These are phyloP conservation scores for Quaeritorhiza haematococci DNA, from an alignment of 371 early-diverging fungal genomes.

Conservation along the genomic window DNA sequence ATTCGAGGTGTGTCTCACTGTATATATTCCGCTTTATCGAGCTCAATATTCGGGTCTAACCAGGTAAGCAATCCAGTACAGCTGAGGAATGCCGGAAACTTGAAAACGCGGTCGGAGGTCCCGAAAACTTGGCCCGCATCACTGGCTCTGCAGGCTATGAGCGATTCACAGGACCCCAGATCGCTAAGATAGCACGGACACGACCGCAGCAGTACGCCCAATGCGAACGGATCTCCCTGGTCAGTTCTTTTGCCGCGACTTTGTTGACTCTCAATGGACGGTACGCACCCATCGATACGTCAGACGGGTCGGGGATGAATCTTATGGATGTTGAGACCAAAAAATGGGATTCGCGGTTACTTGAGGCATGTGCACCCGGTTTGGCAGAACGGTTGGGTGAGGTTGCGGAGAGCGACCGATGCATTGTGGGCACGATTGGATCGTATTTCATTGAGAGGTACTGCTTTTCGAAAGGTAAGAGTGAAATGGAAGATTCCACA, in stretches of 20 bases:
- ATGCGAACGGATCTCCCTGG: constrained; percentile 61
- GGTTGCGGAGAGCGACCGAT: constrained; percentile 39
- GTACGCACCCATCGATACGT: constrained; percentile 61
- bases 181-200: constrained; percentile 32
- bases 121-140: constrained; percentile 53
- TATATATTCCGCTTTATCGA: neutral
- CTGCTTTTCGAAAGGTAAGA: constrained; percentile 54
- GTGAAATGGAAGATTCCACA: too few species aligned
- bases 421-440: constrained; percentile 35
- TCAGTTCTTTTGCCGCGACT: constrained; percentile 67
- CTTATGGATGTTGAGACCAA: constrained; percentile 60
- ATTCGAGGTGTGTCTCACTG: constrained; percentile 34
- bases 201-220: constrained; percentile 28
- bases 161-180: constrained; percentile 62
- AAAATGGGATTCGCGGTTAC: constrained; percentile 46
- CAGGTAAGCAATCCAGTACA: constrained; percentile 46
- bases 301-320: constrained; percentile 82
- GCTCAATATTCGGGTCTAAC: neutral
- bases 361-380: constrained; percentile 44
- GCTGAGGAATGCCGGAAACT: constrained; percentile 55
- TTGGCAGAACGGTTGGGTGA: constrained; percentile 35
- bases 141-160: constrained; percentile 76
- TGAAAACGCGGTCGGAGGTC: constrained; percentile 56
- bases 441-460: constrained; percentile 47
- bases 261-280: constrained; percentile 55